Evolutionary conservation across 83 land plant species (phyloP), one percentile per base, ranked within the genome.

Genomic region (Picea engelmannii): DNA sequence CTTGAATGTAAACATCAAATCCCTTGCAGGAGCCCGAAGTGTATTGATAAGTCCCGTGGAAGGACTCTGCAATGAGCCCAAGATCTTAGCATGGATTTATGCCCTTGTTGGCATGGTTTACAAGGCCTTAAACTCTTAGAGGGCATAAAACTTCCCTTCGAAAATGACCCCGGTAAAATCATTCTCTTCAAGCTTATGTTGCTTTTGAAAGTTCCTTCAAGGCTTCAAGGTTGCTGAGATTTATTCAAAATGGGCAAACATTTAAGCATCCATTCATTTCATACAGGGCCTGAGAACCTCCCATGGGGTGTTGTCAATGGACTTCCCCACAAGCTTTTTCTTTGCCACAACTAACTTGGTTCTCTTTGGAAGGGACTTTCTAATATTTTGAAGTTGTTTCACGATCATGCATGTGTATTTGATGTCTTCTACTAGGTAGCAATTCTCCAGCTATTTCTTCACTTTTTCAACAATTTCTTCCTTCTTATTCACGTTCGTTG

Each of bases 141-240:
- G 97, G 4, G 83, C 86, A 77, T 92, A 98, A 77, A 90, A 94
- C 78, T 89, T 89, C 20, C 99, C 99, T 74, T 96, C 97, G 66
- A 98, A 98, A 15, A 96, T 97, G 0, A 92, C 99, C 3, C 99
- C 99, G 2, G 88, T 80, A 81, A 89, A 98, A 60, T 96, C 99
- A 79, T 96, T 98, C 0, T 79, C 87, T 81, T 94, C 97, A 31
- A 94, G 85, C 87, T 92, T 93, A 83, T 88, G 62, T 93, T 93
- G 93, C 95, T 91, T 92, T 92, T 96, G 99, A 84, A 98, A 88
- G 20, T 63, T 79, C 73, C 99, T 62, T 89, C 92, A 98, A 23
- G 99, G 97, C 84, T 93, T 96, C 42, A 96, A 69, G 3, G 97
- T 96, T 10, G 82, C 84, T 0, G 97, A 99, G 49, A 98, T 93